phyloP scores from a whole-genome alignment of 1,139 yeast genomes.

The Protomyces inundatus region DNA sequence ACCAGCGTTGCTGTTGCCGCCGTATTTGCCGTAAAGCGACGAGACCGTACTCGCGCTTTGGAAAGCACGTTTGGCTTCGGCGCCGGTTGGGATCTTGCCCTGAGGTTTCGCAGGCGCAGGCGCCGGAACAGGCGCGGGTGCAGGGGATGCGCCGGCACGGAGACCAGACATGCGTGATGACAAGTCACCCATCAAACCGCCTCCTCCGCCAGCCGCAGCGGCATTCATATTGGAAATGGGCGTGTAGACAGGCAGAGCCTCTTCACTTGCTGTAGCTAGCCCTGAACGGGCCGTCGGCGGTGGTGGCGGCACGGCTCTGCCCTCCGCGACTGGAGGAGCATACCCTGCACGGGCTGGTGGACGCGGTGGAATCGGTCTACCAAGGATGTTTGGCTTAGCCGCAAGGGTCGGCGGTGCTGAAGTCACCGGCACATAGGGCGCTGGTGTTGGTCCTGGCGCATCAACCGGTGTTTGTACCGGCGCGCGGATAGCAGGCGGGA shows the following conservation, averaged over 20 bases:
- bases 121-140: not conserved
- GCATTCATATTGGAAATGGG: not conserved
- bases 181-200: not conserved
- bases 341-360: not conserved
- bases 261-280: not conserved
- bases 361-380: not conserved
- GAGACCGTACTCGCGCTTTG: conserved; percentile 10
- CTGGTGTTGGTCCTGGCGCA: not conserved
- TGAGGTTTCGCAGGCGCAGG: not conserved
- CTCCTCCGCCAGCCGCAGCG: not conserved
- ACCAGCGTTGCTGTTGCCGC: not conserved
- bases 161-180: not conserved
- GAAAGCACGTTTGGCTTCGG: conserved; percentile 10
- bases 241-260: conserved; percentile 10
- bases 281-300: conserved; percentile 2
- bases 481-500: not conserved
- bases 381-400: not conserved
- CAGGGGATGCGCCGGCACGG: not conserved
- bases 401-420: not conserved
- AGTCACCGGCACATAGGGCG: not conserved
- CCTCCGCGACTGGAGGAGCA: not conserved
- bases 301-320: conserved; percentile 3
- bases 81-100: not conserved
- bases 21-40: conserved; percentile 14
- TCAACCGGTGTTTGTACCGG: not conserved